These are phyloP conservation scores for Ustilago xerochloae DNA, from an alignment of 1,284 basidiomycete genomes.

Conservation along the genomic window DNA sequence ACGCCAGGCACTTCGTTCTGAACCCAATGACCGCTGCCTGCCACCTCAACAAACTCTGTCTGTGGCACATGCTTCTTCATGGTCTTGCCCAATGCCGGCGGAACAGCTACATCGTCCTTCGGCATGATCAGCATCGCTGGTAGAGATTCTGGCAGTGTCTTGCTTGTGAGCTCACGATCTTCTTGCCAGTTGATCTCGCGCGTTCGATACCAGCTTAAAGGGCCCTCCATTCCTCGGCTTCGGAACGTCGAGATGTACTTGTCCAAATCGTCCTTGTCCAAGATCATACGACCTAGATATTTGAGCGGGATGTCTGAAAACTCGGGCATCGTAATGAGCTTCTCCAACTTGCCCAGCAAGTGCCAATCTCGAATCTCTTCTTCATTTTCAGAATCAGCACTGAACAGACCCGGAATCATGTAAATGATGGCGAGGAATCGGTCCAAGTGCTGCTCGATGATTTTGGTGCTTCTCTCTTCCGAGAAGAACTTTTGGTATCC, in stretches of 20 bases:
- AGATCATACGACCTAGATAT: constrained; percentile 27
- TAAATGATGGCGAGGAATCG: constrained; percentile 54
- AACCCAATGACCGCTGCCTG: constrained; percentile 43
- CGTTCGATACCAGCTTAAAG: constrained; percentile 60
- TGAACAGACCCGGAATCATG: constrained; percentile 49
- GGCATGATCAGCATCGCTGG: constrained; percentile 49
- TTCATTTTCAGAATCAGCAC: constrained; percentile 32
- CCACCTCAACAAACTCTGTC: constrained; percentile 36
- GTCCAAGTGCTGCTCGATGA: constrained; percentile 52
- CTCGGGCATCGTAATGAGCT: constrained; percentile 46
- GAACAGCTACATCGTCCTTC: constrained; percentile 48
- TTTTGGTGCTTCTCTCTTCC: constrained; percentile 51
- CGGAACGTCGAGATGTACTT: constrained; percentile 38
- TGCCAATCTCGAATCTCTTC: constrained; percentile 48
- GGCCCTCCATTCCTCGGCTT: constrained; percentile 57
- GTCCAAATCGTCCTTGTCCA: constrained; percentile 38
- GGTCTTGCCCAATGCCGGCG: constrained; percentile 33
- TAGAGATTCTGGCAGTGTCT: constrained; percentile 39
- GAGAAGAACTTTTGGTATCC: constrained; percentile 60
- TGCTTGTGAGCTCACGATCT: constrained; percentile 30
- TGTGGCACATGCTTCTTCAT: constrained; percentile 51
- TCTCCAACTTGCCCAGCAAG: constrained; percentile 49
- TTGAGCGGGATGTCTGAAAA: constrained; percentile 42
- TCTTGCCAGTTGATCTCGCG: constrained; percentile 55
- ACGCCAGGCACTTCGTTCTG: constrained; percentile 51